These are phyloP conservation scores for Fomitopsis schrenkii DNA, from an alignment of 1,284 basidiomycete species.

Conservation along the genomic window DNA sequence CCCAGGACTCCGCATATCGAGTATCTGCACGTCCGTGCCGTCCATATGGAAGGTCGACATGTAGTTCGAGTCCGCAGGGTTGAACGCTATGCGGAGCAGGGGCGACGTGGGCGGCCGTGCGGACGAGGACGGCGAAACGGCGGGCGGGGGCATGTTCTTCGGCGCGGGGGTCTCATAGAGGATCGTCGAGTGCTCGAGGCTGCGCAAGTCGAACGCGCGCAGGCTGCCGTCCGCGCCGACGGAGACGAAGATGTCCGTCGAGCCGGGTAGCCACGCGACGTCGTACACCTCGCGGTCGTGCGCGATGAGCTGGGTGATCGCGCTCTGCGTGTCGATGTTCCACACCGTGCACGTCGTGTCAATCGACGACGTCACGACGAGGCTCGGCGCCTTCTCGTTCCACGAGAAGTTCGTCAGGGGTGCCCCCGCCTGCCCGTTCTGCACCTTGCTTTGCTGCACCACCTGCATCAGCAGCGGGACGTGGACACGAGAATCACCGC, in stretches of 20 bases:
- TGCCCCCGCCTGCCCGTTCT: conserved; percentile 77
- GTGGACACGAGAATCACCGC: background rate
- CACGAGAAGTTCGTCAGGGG: conserved; percentile 95
- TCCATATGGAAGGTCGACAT: conserved; percentile 95
- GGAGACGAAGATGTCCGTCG: conserved; percentile 96
- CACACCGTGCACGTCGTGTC: conserved; percentile 95
- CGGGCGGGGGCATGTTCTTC: conserved; percentile 54
- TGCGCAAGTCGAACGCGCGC: conserved; percentile 94
- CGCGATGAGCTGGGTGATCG: conserved; percentile 95
- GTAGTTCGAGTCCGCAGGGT: conserved; percentile 84
- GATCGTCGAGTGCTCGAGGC: conserved; percentile 97
- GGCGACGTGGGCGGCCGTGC: conserved; percentile 76
- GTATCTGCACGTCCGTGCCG: conserved; percentile 79
- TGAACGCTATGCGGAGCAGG: conserved; percentile 81
- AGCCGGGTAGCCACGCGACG: conserved; percentile 98
- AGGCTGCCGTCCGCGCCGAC: conserved; percentile 97
- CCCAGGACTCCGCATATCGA: conserved; percentile 93
- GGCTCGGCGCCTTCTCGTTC: conserved; percentile 85
- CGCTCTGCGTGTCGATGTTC: conserved; percentile 96
- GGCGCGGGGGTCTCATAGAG: conserved; percentile 91
- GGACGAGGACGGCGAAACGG: conserved; percentile 51
- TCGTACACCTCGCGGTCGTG: conserved; percentile 99
- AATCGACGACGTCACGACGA: conserved; percentile 93
- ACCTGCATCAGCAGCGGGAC: background rate
- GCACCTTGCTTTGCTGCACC: conserved; percentile 81